A percentile compares a stretch with the other conserved stretches of the same genome.
Evolutionary conservation across 2,329 filamentous ascomycete genomes (phyloP).

Genomic region (Fusarium sp.): DNA sequence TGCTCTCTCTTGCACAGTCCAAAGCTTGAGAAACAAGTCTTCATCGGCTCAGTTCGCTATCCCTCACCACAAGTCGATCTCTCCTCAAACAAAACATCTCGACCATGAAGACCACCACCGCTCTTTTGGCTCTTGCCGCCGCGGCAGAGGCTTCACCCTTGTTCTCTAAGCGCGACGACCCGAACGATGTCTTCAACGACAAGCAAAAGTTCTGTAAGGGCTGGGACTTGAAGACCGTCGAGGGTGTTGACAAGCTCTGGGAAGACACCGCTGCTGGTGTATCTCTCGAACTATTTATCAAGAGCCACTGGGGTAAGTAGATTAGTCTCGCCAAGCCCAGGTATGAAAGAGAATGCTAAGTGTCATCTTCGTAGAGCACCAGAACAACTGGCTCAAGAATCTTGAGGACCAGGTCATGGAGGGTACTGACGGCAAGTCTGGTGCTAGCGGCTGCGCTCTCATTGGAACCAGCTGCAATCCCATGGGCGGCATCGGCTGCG

Average conservation of each 20-base stretch:
- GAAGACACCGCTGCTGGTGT: background rate
- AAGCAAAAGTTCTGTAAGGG: constrained; percentile 10
- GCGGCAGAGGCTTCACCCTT: background rate
- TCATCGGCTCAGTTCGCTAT: background rate
- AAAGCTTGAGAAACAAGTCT: background rate
- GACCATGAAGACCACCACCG: background rate
- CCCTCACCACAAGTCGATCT: rapidly evolving
- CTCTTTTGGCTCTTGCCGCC: background rate
- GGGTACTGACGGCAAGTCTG: constrained; percentile 2
- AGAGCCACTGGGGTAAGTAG: background rate
- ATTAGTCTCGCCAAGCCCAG: rapidly evolving
- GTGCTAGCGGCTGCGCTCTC: background rate
- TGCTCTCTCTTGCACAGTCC: rapidly evolving
- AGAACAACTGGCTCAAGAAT: constrained; percentile 12
- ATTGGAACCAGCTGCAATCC: background rate
- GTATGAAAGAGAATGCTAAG: rapidly evolving
- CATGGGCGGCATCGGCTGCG: background rate
- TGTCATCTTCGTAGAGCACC: background rate
- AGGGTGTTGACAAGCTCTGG: constrained; percentile 16
- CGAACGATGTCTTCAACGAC: background rate
- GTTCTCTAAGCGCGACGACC: background rate
- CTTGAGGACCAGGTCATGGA: background rate
- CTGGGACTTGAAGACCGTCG: constrained; percentile 3
- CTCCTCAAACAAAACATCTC: rapidly evolving
- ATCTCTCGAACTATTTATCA: constrained; percentile 15